Percentiles rank a stretch among this genome's conserved stretches.
These are phyloP conservation scores for Limnomonas spitsbergensis DNA, from an alignment of 139 green algal genomes.

Conservation along the genomic window DNA sequence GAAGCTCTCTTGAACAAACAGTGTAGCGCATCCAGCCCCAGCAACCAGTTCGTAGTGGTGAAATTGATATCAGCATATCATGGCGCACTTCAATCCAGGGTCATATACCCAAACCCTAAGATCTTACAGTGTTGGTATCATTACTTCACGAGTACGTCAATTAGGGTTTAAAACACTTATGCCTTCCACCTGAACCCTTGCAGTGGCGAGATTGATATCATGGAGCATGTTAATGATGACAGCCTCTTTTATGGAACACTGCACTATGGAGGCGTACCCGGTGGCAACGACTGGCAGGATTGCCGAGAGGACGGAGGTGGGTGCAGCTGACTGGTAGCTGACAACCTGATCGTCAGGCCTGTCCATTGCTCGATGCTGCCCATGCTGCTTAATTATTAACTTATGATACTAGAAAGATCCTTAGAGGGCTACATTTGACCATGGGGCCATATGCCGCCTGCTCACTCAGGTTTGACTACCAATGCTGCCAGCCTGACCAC, in stretches of 20 bases:
- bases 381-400: no score
- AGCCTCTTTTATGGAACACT: neutral
- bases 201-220: conserved; percentile 26
- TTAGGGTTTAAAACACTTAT: neutral
- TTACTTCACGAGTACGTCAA: neutral
- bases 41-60: neutral
- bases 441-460: no score
- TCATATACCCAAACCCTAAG: neutral
- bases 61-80: no score
- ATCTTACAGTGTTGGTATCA: neutral
- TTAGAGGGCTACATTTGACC: no score
- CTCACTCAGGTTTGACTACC: no score
- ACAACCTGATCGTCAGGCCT: neutral
- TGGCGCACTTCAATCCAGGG: no score
- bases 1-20: no score
- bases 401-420: no score
- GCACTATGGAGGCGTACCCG: neutral
- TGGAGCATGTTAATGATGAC: neutral
- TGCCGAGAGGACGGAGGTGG: no score
- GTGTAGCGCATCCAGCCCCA: neutral
- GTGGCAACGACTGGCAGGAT: no score
- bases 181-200: neutral
- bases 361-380: neutral
- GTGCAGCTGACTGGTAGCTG: neutral
- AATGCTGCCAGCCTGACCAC: no score